Percentiles rank a stretch among this genome's conserved stretches.
Evolutionary conservation across 345 rosid species (phyloP).

Genomic region (Moringa oleifera): DNA sequence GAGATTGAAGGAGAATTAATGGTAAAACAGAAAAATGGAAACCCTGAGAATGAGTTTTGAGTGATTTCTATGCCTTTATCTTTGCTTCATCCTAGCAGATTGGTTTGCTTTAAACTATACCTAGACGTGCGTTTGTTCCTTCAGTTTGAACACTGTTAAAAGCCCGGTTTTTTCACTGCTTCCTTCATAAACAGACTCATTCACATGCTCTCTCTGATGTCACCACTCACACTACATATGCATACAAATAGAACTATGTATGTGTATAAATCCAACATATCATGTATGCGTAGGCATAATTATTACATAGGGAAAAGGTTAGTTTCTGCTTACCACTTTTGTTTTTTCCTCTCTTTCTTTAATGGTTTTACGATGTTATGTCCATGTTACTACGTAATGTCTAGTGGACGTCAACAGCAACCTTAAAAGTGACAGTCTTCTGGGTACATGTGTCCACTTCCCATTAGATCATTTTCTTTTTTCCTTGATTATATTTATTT

Average conservation of each 20-base stretch:
- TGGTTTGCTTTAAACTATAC: neutral
- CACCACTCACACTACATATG: too few species aligned
- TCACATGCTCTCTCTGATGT: neutral
- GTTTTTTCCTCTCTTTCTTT: neutral
- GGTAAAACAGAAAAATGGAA: slow-evolving; percentile 17
- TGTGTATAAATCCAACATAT: too few species aligned
- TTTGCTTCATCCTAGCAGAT: neutral
- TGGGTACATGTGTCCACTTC: slow-evolving; percentile 2
- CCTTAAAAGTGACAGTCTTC: slow-evolving; percentile 5
- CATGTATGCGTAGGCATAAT: too few species aligned
- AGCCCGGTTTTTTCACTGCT: slow-evolving; percentile 13
- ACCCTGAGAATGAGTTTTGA: slow-evolving; percentile 16
- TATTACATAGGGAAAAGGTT: too few species aligned
- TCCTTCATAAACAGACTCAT: too few species aligned
- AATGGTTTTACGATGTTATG: neutral
- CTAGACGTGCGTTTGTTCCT: neutral
- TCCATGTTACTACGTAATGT: slow-evolving; percentile 6
- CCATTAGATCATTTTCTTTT: neutral
- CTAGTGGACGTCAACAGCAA: slow-evolving; percentile 14
- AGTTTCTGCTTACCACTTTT: neutral
- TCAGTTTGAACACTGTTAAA: neutral
- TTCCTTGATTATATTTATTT: neutral
- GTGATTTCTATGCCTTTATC: neutral
- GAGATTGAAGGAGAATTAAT: neutral
- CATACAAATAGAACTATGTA: too few species aligned